phyloP scores from a whole-genome alignment of 768 basidiomycete genomes.

The Lactarius hatsudake region DNA sequence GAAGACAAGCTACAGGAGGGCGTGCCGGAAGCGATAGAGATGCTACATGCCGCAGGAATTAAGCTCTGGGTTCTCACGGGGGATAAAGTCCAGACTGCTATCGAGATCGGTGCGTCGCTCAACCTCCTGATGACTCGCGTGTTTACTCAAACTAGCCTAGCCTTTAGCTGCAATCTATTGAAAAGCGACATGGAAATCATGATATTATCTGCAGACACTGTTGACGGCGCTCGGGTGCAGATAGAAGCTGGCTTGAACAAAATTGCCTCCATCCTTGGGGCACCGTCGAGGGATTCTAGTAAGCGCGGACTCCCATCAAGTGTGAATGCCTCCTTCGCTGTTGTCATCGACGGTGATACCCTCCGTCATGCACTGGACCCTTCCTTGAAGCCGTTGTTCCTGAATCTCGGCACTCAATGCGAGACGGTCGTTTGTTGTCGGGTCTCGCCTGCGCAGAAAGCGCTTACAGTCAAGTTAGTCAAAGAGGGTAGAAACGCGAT shows the following conservation, averaged over 20 bases:
- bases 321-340: slow-evolving; percentile 76
- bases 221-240: slow-evolving; percentile 73
- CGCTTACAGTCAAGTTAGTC: slow-evolving; percentile 92
- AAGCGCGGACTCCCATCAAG: slow-evolving; percentile 66
- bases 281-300: slow-evolving; percentile 57
- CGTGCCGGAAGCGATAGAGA: slow-evolving; percentile 94
- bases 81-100: slow-evolving; percentile 97
- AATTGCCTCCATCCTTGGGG: slow-evolving; percentile 82
- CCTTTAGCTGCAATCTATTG: slow-evolving; percentile 92
- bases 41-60: slow-evolving; percentile 88
- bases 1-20: slow-evolving; percentile 98
- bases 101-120: slow-evolving; percentile 71
- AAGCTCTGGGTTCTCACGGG: slow-evolving; percentile 98
- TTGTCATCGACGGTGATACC: slow-evolving; percentile 96
- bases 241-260: slow-evolving; percentile 94
- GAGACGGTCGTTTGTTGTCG: slow-evolving; percentile 98
- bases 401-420: slow-evolving; percentile 92
- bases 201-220: slow-evolving; percentile 86
- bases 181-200: slow-evolving; percentile 95
- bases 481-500: slow-evolving; percentile 95
- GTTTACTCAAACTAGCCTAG: slow-evolving; percentile 30
- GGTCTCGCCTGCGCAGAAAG: slow-evolving; percentile 97
- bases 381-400: slow-evolving; percentile 79
- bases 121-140: background rate
- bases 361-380: slow-evolving; percentile 75